These are phyloP conservation scores for Actinidia arguta DNA, from an alignment of 179 eudicot species.

Conservation along the genomic window DNA sequence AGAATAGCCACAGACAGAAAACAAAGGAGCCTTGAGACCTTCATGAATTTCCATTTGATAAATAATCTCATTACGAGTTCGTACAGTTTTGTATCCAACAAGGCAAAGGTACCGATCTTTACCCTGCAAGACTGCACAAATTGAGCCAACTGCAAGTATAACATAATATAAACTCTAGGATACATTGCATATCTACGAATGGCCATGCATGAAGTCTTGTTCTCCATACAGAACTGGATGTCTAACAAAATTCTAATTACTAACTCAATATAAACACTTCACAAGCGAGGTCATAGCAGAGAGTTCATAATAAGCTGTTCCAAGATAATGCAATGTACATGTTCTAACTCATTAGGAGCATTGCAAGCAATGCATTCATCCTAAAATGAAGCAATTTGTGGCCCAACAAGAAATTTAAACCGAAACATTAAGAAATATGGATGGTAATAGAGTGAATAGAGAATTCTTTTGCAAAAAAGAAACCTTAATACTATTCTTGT, in stretches of 20 bases:
- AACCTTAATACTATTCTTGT: background rate
- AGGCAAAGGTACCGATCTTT: slow-evolving; percentile 97
- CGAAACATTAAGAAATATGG: background rate
- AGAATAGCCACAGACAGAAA: slow-evolving; percentile 56
- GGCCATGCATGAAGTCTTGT: background rate
- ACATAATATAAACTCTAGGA: slow-evolving; percentile 9
- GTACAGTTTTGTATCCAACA: slow-evolving; percentile 79
- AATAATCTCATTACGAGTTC: slow-evolving; percentile 66
- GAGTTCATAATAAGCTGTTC: background rate
- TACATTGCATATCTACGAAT: background rate
- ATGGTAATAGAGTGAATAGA: no score
- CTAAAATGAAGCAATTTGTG: no score
- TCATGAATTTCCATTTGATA: slow-evolving; percentile 85
- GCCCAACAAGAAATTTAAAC: no score
- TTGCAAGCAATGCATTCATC: background rate
- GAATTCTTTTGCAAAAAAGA: no score
- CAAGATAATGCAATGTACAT: background rate
- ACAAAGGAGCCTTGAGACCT: slow-evolving; percentile 85
- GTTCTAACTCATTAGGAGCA: background rate
- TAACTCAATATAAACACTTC: background rate
- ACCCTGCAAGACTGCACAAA: slow-evolving; percentile 57
- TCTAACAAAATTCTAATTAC: background rate
- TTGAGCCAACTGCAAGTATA: background rate
- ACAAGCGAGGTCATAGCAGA: background rate
- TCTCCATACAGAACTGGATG: background rate